phyloP scores from a whole-genome alignment of 108 stramenopile species.

The Ochromonas danica region DNA sequence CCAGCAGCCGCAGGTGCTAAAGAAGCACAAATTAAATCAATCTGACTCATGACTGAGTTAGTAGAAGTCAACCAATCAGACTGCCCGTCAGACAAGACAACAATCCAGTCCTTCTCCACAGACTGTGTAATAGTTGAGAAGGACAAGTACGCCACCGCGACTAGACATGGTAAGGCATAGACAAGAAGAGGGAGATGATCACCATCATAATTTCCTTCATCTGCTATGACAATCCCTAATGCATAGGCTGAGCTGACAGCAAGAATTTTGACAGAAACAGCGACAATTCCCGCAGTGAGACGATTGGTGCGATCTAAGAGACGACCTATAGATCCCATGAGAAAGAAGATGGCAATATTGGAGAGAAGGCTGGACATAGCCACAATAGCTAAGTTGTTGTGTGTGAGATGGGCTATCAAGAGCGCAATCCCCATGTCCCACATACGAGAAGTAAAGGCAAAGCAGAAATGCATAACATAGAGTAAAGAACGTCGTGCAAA shows the following conservation, averaged over 20 bases:
- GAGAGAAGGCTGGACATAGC: not conserved
- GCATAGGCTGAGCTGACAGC: not conserved
- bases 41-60: slow-evolving; percentile 16
- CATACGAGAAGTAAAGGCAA: slow-evolving; percentile 11
- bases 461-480: slow-evolving; percentile 28
- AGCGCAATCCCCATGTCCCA: slow-evolving; percentile 33
- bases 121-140: slow-evolving; percentile 10
- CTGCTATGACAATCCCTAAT: not conserved
- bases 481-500: too few relatives aligned
- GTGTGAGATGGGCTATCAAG: not conserved
- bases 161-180: not conserved
- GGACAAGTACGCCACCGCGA: slow-evolving; percentile 7
- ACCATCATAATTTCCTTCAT: not conserved
- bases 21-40: not conserved
- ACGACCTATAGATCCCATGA: not conserved
- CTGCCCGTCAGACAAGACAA: not conserved
- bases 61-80: slow-evolving; percentile 21
- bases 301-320: slow-evolving; percentile 11
- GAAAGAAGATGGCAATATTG: not conserved
- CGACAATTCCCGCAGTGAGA: not conserved
- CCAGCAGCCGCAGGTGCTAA: slow-evolving; percentile 20
- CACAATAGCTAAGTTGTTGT: not conserved
- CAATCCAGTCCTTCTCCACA: slow-evolving; percentile 35
- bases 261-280: not conserved
- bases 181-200: not conserved